Base-by-base conservation (phyloP, 768 basidiomycete genomes). In the Suillus fuscotomentosus region DNA sequence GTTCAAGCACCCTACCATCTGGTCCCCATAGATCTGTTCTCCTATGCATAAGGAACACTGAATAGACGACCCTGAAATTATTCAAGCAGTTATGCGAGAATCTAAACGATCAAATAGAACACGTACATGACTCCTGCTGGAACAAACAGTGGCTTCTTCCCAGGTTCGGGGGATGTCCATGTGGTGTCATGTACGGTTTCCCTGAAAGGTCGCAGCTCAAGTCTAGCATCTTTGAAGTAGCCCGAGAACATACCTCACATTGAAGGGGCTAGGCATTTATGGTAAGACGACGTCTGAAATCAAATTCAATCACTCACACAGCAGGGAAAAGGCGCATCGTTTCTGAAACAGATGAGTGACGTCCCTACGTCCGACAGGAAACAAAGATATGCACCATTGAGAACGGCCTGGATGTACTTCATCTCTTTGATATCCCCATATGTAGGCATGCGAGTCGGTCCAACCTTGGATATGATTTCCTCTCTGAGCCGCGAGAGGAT, bases 331-430 rank as follows among this genome's bases (percentile, higher is more conserved):
- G 70, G 31, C 76, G 67, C 51, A 75, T 65, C 8, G 75, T 76
- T 67, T 76, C 75, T 78, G 31, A 38, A 24, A 48, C 17, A 24
- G n/a, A 60, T 48, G 36, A 38, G 67, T 48, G 5, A 55, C 10
- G 42, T 50, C 45, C 11, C 13, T 13, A 17, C 13, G 27, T 34
- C 14, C n/a, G 3, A 60, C 48, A 34, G 38, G 7, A 22, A 11
- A 43, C 27, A 20, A 15, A 45, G 20, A n/a, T 45, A 63, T 73
- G 10, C 47, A 81, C 81, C 82, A 63, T 82, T 81, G 39, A 82
- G 72, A 31, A 81, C 77, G 34, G 83, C 82, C 5, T 79, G 71
- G 5, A 82, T 68, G 65, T 76, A 80, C 65, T 79, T 82, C 76
- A 82, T 77, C 7, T 77, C 76, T 31, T 73, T 70, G 53, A 85